Evolutionary conservation across 495 filamentous ascomycete species (phyloP).

Genomic region (Chaetomium fimeti): DNA sequence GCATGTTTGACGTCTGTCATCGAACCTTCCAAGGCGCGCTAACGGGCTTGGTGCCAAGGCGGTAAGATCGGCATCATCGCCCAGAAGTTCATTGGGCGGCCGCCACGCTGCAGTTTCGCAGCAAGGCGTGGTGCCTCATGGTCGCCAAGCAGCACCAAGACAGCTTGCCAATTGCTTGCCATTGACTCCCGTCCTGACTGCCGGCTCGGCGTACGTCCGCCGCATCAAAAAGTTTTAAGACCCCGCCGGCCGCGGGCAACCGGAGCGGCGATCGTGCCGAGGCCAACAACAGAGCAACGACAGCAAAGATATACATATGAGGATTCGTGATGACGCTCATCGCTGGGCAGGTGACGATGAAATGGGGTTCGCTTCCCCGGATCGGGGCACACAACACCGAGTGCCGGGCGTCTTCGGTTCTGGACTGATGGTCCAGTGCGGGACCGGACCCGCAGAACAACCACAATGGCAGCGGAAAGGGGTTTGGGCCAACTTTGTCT

Average conservation of each 20-base stretch:
- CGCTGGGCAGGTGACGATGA: background rate
- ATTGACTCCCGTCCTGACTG: conserved; percentile 15
- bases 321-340: background rate
- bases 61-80: conserved; percentile 17
- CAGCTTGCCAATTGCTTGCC: background rate
- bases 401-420: background rate
- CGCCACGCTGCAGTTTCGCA: conserved; percentile 12
- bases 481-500: conserved; percentile 10
- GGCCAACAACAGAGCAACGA: background rate
- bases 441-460: background rate
- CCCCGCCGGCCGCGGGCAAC: conserved; percentile 12
- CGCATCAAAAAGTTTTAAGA: background rate
- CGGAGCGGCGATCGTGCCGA: conserved; percentile 11
- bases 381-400: conserved; percentile 6
- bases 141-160: conserved; percentile 12
- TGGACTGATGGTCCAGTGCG: background rate
- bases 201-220: conserved; percentile 19
- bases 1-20: background rate
- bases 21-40: conserved; percentile 18
- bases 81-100: background rate
- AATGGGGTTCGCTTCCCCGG: background rate
- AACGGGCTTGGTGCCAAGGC: conserved; percentile 16
- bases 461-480: background rate
- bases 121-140: background rate
- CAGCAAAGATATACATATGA: background rate